Conservation (phyloP, 306 rosid genomes). For the Medicago arabica region DNA sequence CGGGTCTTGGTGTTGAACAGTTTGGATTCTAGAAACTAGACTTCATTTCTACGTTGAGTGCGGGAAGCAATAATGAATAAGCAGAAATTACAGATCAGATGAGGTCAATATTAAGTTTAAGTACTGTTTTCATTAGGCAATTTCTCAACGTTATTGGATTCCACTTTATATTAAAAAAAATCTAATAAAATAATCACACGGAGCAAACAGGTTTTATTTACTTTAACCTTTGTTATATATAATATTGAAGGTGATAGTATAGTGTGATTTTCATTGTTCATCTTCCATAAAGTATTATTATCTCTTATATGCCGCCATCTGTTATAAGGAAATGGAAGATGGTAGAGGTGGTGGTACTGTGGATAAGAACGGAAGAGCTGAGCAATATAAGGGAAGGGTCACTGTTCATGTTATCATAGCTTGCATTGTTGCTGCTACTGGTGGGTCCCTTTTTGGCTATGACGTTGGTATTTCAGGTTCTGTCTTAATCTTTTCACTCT, state of each 20-base stretch:
- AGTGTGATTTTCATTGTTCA: background rate
- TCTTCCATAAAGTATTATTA: too few relatives aligned
- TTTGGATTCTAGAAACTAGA: background rate
- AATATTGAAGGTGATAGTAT: background rate
- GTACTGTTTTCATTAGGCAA: background rate
- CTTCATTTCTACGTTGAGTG: constrained; percentile 7
- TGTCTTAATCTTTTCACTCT: background rate
- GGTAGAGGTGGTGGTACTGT: background rate
- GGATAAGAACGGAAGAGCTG: constrained; percentile 58
- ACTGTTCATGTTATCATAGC: constrained; percentile 71
- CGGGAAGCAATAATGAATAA: constrained; percentile 1
- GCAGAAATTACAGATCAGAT: background rate
- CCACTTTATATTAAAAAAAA: background rate
- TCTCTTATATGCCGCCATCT: background rate
- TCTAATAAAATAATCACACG: background rate
- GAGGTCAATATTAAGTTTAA: background rate
- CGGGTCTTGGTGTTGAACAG: background rate
- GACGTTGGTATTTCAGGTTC: constrained; percentile 86
- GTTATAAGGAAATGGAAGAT: background rate
- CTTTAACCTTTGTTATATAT: background rate
- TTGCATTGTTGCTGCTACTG: constrained; percentile 77
- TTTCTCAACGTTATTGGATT: background rate
- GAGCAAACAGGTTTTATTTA: background rate
- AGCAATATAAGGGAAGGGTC: constrained; percentile 63
- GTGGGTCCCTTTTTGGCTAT: constrained; percentile 81